Evolutionary conservation across 148 eudicot genomes (phyloP), one percentile per base, ranked within the genome.

Genomic region (Mesembryanthemum crystallinum): DNA sequence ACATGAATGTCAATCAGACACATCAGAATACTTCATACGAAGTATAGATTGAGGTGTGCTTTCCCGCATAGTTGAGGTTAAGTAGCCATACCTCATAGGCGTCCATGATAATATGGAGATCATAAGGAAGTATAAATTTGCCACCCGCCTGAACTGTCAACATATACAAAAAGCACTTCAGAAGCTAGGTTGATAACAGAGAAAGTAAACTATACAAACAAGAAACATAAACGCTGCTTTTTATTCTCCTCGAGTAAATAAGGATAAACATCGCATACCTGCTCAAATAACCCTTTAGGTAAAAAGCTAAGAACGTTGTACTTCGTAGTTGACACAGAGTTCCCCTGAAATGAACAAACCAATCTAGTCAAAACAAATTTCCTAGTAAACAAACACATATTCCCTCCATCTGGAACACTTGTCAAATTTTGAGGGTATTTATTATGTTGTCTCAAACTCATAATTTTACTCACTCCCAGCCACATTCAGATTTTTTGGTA

Each of bases 81-180:
- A 55, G 21, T 59, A 45, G 64, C 12, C 70, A 64, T 88, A 92
- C 94, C 97, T 92, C 85, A 89, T 80, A 21, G 94, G 91, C 37
- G 97, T 92, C 79, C 87, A 83, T 28, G 97, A 92, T 76, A 92
- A 83, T 74, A 90, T 88, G 23, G 97, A 89, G 79, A 92, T 90
- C 77, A 80, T 78, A 76, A 92, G 94, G 82, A 92, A 92, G 85
- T 92, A 92, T 67, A 87, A 83, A 82, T 92, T 92, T 76, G 97
- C 97, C 80, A 92, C 94, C 86, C 97, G 84, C 84, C 94, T 92
- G 83, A 92, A 89, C 97, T 92, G 97, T 79, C 87, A 79, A 76
- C 66, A 76, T 67, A 69, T 57, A 57, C 77, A 70, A 73, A n/a
- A 71, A 5, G 25, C 55, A 61, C 71, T 76, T 76, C 64, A 63